These are phyloP conservation scores for Ustilago hordei DNA, from an alignment of 1,284 basidiomycete genomes.

Conservation along the genomic window DNA sequence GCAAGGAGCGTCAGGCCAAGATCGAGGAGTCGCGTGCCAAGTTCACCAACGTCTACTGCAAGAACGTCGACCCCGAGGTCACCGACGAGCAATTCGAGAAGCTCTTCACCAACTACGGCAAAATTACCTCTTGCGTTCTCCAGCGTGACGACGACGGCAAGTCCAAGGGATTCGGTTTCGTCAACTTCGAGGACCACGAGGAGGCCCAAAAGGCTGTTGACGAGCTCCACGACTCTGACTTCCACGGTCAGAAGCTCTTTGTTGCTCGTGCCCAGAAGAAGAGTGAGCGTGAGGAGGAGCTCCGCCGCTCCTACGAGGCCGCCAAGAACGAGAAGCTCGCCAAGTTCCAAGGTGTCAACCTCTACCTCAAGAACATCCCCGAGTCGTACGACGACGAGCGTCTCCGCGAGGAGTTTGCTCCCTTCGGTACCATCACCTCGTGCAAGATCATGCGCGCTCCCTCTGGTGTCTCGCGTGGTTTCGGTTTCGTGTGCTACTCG, in stretches of 20 bases:
- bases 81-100: slow-evolving; percentile 88
- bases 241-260: slow-evolving; percentile 90
- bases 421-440: slow-evolving; percentile 96
- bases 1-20: slow-evolving; percentile 85
- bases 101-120: slow-evolving; percentile 84
- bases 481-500: slow-evolving; percentile 99
- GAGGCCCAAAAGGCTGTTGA: slow-evolving; percentile 92
- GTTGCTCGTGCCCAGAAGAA: slow-evolving; percentile 99
- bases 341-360: slow-evolving; percentile 99
- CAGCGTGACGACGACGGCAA: slow-evolving; percentile 82
- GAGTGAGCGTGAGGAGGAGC: slow-evolving; percentile 95
- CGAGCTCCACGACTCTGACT: slow-evolving; percentile 86
- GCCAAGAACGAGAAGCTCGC: slow-evolving; percentile 95
- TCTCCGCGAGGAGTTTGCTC: slow-evolving; percentile 81
- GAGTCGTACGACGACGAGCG: slow-evolving; percentile 70
- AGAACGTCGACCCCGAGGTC: slow-evolving; percentile 90
- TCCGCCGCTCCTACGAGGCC: slow-evolving; percentile 92
- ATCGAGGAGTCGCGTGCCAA: slow-evolving; percentile 96
- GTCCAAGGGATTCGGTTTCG: slow-evolving; percentile 95
- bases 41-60: slow-evolving; percentile 98
- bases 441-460: slow-evolving; percentile 99
- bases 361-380: slow-evolving; percentile 94
- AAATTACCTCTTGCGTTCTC: slow-evolving; percentile 89
- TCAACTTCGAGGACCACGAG: slow-evolving; percentile 94
- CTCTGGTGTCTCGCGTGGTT: slow-evolving; percentile 84